These are phyloP conservation scores for Penicillium simplicissimum DNA, from an alignment of 495 filamentous ascomycete species.

Conservation along the genomic window DNA sequence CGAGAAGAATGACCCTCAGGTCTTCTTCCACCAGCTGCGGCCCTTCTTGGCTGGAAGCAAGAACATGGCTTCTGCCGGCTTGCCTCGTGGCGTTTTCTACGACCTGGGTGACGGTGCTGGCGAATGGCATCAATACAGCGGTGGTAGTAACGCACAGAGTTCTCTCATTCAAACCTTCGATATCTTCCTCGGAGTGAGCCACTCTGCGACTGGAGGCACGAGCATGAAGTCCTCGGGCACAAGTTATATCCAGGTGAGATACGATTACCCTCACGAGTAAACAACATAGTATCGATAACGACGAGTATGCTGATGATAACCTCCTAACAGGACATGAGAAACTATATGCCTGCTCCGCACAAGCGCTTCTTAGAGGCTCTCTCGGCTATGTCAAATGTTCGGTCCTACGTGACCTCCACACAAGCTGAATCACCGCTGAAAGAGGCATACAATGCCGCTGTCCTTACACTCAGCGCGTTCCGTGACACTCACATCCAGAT, in stretches of 20 bases:
- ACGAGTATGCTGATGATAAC: not conserved
- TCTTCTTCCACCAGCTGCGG: constrained; percentile 89
- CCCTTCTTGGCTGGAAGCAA: constrained; percentile 92
- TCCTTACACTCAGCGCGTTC: constrained; percentile 77
- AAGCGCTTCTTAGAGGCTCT: constrained; percentile 81
- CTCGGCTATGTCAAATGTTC: constrained; percentile 73
- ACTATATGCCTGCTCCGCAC: constrained; percentile 94
- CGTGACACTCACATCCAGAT: constrained; percentile 92
- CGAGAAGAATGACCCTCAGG: constrained; percentile 79
- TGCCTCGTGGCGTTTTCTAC: constrained; percentile 85
- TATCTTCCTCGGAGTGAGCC: constrained; percentile 81
- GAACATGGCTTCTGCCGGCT: constrained; percentile 91
- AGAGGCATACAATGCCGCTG: constrained; percentile 82
- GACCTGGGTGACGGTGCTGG: constrained; percentile 71
- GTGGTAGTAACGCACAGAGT: constrained; percentile 93
- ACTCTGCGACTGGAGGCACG: constrained; percentile 79
- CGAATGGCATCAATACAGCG: constrained; percentile 74
- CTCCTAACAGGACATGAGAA: constrained; percentile 73
- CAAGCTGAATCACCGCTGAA: constrained; percentile 59
- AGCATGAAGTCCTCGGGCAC: constrained; percentile 50
- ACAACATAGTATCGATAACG: not conserved
- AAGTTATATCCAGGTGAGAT: constrained; percentile 37
- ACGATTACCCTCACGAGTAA: not conserved
- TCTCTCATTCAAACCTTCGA: constrained; percentile 93
- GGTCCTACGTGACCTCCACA: constrained; percentile 69